Percentiles rank a stretch among this genome's conserved stretches.
These are phyloP conservation scores for Aurantiochytrium sp. DNA, from an alignment of 108 stramenopile genomes.

Conservation along the genomic window DNA sequence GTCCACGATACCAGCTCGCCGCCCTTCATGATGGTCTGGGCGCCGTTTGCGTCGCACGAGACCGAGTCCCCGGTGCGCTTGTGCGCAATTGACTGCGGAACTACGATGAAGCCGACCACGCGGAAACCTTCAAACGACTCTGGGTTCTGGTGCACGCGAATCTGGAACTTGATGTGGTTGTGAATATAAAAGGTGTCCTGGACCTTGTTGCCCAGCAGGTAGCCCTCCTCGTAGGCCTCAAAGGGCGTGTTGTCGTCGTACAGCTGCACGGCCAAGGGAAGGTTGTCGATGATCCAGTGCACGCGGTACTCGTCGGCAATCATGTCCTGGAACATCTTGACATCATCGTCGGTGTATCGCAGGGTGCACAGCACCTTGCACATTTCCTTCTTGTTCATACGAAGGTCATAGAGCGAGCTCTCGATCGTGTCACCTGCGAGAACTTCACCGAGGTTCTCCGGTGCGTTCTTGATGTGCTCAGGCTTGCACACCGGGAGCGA, in stretches of 20 bases:
- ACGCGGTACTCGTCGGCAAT: slow-evolving; percentile 90
- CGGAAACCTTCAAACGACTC: slow-evolving; percentile 51
- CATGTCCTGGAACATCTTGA: slow-evolving; percentile 52
- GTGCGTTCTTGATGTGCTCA: slow-evolving; percentile 17
- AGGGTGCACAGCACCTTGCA: slow-evolving; percentile 31
- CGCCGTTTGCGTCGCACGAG: not conserved
- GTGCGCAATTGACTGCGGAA: slow-evolving; percentile 73
- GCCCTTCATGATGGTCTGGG: not conserved
- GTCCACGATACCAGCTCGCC: slow-evolving; percentile 65
- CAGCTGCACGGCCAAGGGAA: slow-evolving; percentile 53
- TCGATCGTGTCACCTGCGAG: slow-evolving; percentile 51
- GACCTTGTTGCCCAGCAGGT: slow-evolving; percentile 62
- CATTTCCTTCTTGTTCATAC: slow-evolving; percentile 2
- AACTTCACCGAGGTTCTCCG: slow-evolving; percentile 48
- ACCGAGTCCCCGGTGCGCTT: slow-evolving; percentile 5
- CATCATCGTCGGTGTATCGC: slow-evolving; percentile 24
- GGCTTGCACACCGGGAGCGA: slow-evolving; percentile 73
- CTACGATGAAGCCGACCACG: slow-evolving; percentile 83
- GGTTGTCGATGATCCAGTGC: slow-evolving; percentile 68
- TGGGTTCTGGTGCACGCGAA: slow-evolving; percentile 57
- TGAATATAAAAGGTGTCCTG: slow-evolving; percentile 57
- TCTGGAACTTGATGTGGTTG: slow-evolving; percentile 80
- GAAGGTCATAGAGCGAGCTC: slow-evolving; percentile 31
- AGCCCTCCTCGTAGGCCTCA: slow-evolving; percentile 55
- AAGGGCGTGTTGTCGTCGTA: not conserved